Evolutionary conservation across 2,329 filamentous ascomycete species (phyloP), one percentile per base, ranked within the genome.

Genomic region (Boeremia lycopersici): DNA sequence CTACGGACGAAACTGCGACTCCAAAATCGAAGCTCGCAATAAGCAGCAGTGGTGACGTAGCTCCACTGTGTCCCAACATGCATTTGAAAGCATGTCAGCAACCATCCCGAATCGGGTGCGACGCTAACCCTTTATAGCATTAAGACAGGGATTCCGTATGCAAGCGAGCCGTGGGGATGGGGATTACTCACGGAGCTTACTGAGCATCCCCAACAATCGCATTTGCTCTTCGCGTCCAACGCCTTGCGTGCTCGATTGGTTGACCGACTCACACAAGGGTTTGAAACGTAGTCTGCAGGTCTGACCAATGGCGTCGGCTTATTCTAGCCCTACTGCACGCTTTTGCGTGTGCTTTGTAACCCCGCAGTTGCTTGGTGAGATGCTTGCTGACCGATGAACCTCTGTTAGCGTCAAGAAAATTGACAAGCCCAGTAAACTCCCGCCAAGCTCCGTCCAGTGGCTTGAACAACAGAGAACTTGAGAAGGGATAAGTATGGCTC

Each of bases 291-390:
- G 26, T 13, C 10, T n/a, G 7, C 10, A n/a, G 6, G 3, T 29
- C 4, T 25, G 12, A n/a, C 35, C 31, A 46, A 46, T 46, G 11
- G 25, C 7, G 29, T n/a, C 10, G 10, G 7, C 15, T 7, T 4
- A 23, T 35, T 40, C 40, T 29, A 52, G 42, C 41, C 15, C 8
- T 26, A 10, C 12, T 7, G 26, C 8, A 9, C 6, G n/a, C 12
- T 2, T 31, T 29, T 39, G 40, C 41, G 23, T 9, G 33, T 46
- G 42, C 49, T 52, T 52, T 44, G 51, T 54, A 54, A 54, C 33
- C 40, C 51, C 34, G 40, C 13, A 12, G 13, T 6, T 41, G 52
- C 52, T 54, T 54, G 28, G 52, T 49, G 45, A 54, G 40, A 49
- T 48, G 34, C 28, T 17, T 48, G 45, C 52, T 54, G 34, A 54